phyloP scores from a whole-genome alignment of 2,329 filamentous ascomycete genomes.

The Botryotinia calthae region DNA sequence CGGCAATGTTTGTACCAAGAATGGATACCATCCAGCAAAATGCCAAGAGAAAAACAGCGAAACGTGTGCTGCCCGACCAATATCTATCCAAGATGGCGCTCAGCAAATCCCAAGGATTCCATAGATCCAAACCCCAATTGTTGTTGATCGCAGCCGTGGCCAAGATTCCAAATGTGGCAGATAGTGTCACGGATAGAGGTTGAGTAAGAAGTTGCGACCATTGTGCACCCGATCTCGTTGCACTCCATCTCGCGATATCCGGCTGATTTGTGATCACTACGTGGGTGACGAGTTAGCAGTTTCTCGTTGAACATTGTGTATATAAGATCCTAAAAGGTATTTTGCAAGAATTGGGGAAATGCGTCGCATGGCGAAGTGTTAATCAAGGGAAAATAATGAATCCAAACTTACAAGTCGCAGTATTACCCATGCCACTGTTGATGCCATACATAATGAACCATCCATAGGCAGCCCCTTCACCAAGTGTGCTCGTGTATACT shows the following conservation, averaged over 20 bases:
- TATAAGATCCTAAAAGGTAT: no score
- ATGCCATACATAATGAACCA: slow-evolving; percentile 44
- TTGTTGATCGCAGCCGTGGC: slow-evolving; percentile 36
- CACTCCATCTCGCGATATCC: slow-evolving; percentile 45
- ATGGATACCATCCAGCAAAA: slow-evolving; percentile 53
- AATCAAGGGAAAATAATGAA: not conserved
- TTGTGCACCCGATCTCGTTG: slow-evolving; percentile 36
- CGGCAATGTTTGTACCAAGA: slow-evolving; percentile 55
- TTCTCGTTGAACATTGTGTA: not conserved
- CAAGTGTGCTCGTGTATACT: slow-evolving; percentile 29
- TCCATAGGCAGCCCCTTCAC: slow-evolving; percentile 25
- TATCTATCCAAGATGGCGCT: slow-evolving; percentile 38
- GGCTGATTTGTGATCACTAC: slow-evolving; percentile 44
- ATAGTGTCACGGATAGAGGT: slow-evolving; percentile 28
- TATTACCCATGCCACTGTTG: slow-evolving; percentile 43
- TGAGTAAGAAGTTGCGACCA: slow-evolving; percentile 43
- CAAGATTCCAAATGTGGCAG: slow-evolving; percentile 35
- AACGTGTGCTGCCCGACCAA: slow-evolving; percentile 41
- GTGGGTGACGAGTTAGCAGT: not conserved
- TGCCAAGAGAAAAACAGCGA: slow-evolving; percentile 46
- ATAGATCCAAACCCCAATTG: slow-evolving; percentile 40
- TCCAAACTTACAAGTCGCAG: slow-evolving; percentile 33
- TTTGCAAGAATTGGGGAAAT: no score
- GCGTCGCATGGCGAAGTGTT: not conserved
- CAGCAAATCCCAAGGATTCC: slow-evolving; percentile 49